Evolutionary conservation across 2,329 filamentous ascomycete genomes (phyloP).

Genomic region (Lasiodiplodia gonubiensis): DNA sequence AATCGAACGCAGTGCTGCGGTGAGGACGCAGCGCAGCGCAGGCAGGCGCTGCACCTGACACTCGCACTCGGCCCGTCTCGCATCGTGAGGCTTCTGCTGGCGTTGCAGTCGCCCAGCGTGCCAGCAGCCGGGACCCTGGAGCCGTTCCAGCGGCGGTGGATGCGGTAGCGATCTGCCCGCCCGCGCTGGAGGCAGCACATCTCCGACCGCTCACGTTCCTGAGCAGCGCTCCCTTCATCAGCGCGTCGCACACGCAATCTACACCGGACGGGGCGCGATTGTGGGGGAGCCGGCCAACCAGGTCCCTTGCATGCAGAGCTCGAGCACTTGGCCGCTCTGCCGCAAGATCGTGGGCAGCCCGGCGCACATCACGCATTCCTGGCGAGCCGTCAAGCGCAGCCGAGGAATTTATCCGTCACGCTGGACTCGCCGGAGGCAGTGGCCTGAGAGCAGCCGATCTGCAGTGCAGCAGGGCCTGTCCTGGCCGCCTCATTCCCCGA

Average conservation of each 20-base stretch:
- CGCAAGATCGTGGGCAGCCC: slow-evolving; percentile 27
- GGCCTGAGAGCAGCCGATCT: slow-evolving; percentile 40
- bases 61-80: slow-evolving; percentile 17
- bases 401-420: slow-evolving; percentile 35
- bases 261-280: slow-evolving; percentile 17
- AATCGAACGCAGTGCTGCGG: slow-evolving; percentile 31
- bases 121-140: slow-evolving; percentile 1
- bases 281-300: slow-evolving; percentile 23
- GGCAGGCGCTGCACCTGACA: slow-evolving; percentile 19
- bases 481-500: slow-evolving; percentile 45
- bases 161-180: slow-evolving; percentile 22
- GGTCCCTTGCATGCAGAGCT: slow-evolving; percentile 24
- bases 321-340: slow-evolving; percentile 22
- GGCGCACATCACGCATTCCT: slow-evolving; percentile 28
- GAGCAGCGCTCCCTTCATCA: slow-evolving; percentile 31
- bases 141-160: slow-evolving; percentile 8
- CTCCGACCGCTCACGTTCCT: slow-evolving; percentile 28
- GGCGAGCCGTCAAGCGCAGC: slow-evolving; percentile 25
- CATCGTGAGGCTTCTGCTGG: slow-evolving; percentile 16
- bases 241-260: slow-evolving; percentile 28
- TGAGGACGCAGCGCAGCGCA: slow-evolving; percentile 31
- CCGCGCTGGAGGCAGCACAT: slow-evolving; percentile 3
- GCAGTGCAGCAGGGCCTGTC: slow-evolving; percentile 49
- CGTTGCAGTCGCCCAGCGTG: not conserved
- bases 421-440: slow-evolving; percentile 25